A percentile compares a stretch with the other conserved stretches of the same genome.
Evolutionary conservation across 2,329 filamentous ascomycete species (phyloP).

Genomic region (Penicillium sp.): DNA sequence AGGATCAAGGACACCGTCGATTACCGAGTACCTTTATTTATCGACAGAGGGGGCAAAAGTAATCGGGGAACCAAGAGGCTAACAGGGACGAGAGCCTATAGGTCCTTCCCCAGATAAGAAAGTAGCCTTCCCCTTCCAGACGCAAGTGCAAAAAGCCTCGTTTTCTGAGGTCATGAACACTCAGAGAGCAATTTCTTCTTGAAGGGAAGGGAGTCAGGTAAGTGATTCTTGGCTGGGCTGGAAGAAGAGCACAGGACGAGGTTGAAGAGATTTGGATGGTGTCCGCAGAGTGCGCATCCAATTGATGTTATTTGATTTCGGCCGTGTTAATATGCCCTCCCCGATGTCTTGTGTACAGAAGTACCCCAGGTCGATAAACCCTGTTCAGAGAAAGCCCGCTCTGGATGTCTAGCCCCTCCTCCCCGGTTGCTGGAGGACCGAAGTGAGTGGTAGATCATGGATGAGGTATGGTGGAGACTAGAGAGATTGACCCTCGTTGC

Average conservation of each 20-base stretch:
- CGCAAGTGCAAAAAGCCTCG: slow-evolving; percentile 16
- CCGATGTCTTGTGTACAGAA: slow-evolving; percentile 3
- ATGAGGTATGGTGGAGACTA: neutral
- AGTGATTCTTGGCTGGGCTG: slow-evolving; percentile 21
- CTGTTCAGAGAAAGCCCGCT: slow-evolving; percentile 8
- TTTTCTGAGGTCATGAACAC: slow-evolving; percentile 3
- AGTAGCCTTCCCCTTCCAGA: neutral
- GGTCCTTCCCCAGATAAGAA: slow-evolving; percentile 6
- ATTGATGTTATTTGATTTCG: slow-evolving; percentile 24
- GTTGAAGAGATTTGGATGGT: slow-evolving; percentile 8
- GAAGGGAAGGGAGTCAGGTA: neutral
- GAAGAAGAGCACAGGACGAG: slow-evolving; percentile 3
- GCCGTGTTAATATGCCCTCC: slow-evolving; percentile 6
- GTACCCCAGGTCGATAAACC: slow-evolving; percentile 1
- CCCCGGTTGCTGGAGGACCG: slow-evolving; percentile 1
- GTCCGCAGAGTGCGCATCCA: slow-evolving; percentile 12
- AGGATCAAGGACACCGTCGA: neutral
- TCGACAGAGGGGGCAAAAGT: neutral
- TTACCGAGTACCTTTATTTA: neutral
- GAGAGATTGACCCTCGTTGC: neutral
- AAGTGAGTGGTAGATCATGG: neutral
- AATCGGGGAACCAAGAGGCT: neutral
- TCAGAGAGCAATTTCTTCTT: slow-evolving; percentile 22
- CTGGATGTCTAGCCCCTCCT: neutral
- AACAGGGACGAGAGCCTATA: neutral